Conservation (phyloP, 2,329 filamentous ascomycete genomes). For the Aspergillus ochraceoroseus region DNA sequence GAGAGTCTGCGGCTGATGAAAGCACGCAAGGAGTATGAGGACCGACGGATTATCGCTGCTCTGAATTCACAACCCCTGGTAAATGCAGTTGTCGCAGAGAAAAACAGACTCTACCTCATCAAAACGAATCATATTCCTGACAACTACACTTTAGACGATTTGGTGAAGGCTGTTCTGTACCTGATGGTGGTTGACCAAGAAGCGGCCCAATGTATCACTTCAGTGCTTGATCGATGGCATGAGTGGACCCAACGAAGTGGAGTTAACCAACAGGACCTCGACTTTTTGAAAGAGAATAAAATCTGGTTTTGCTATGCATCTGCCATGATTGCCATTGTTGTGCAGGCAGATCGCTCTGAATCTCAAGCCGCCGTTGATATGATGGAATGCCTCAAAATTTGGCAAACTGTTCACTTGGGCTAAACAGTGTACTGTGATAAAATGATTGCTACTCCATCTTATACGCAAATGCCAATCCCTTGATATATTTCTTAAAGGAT, state of each 20-base stretch:
- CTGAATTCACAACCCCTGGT: slow-evolving; percentile 1
- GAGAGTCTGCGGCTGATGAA: neutral
- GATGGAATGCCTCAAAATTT: slow-evolving; percentile 6
- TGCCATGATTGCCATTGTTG: neutral
- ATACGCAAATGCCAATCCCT: too few relatives aligned
- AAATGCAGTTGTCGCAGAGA: neutral
- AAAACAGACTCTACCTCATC: neutral
- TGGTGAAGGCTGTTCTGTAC: neutral
- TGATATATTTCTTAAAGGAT: too few relatives aligned
- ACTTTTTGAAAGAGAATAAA: neutral
- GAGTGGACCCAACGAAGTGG: slow-evolving; percentile 1
- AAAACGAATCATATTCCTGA: neutral
- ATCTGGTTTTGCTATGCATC: slow-evolving; percentile 1
- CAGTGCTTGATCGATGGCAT: neutral
- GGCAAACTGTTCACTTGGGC: slow-evolving; percentile 4
- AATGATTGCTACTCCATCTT: too few relatives aligned
- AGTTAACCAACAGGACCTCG: neutral
- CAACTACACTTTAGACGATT: neutral
- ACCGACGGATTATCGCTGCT: neutral
- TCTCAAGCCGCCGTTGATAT: neutral
- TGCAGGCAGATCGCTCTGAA: neutral
- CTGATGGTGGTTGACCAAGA: neutral
- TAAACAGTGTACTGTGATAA: too few relatives aligned
- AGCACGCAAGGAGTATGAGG: slow-evolving; percentile 1
- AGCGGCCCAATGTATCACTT: neutral